Evolutionary conservation across 2,329 filamentous ascomycete species (phyloP).

Genomic region (Arthrocladium fulminans): DNA sequence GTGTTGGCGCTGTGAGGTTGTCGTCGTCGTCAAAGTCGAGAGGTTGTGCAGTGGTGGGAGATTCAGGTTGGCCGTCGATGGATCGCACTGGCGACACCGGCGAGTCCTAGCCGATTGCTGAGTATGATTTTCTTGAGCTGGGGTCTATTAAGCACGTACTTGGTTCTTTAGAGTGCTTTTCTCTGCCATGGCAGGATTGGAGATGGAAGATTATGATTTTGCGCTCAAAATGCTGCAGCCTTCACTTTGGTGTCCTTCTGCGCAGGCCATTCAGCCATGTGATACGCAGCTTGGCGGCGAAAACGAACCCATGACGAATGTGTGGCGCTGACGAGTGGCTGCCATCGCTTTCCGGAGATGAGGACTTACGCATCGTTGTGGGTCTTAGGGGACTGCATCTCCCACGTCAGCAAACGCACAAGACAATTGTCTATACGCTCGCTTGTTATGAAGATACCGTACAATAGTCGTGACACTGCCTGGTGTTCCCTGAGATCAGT

Average conservation of each 20-base stretch:
- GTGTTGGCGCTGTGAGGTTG: slow-evolving; percentile 30
- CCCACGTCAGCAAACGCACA: no score
- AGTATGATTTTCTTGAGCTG: neutral
- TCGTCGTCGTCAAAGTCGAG: slow-evolving; percentile 51
- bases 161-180: neutral
- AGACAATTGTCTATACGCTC: neutral
- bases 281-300: neutral
- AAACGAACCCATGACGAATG: no score
- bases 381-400: no score
- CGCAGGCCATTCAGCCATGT: neutral
- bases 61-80: slow-evolving; percentile 34
- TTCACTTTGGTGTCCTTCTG: slow-evolving; percentile 1
- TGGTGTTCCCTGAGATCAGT: neutral
- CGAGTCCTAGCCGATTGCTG: slow-evolving; percentile 13
- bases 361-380: no score
- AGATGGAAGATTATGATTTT: neutral
- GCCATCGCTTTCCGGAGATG: no score
- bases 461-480: neutral
- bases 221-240: neutral
- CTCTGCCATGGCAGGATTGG: neutral
- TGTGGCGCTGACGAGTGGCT: no score
- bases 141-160: neutral
- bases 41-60: slow-evolving; percentile 47
- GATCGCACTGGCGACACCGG: slow-evolving; percentile 22
- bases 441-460: neutral